These are phyloP conservation scores for Amyloporia xantha DNA, from an alignment of 768 basidiomycete species.

Conservation along the genomic window DNA sequence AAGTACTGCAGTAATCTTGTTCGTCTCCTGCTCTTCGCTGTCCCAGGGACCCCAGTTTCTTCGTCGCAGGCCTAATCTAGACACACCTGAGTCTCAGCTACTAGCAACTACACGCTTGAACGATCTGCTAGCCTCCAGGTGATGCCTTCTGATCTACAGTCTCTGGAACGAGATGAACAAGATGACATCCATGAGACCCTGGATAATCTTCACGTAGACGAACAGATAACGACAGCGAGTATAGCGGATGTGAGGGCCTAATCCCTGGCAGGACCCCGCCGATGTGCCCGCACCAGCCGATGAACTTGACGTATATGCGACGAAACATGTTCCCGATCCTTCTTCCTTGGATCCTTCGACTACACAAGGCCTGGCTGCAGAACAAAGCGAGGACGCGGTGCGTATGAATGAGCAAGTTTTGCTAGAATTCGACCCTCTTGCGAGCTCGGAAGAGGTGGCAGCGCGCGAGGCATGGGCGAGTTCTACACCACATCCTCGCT, in stretches of 20 bases:
- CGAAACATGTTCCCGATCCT: slow-evolving; percentile 31
- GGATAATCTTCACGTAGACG: not conserved
- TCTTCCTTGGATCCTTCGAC: slow-evolving; percentile 35
- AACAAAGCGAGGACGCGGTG: slow-evolving; percentile 11
- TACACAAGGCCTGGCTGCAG: slow-evolving; percentile 30
- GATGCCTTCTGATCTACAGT: not conserved
- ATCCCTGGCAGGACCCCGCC: slow-evolving; percentile 14
- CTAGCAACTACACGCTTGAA: too few species aligned
- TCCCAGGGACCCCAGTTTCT: too few species aligned
- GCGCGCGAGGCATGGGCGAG: slow-evolving; percentile 61
- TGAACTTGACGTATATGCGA: not conserved
- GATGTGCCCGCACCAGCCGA: not conserved
- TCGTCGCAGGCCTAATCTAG: too few species aligned
- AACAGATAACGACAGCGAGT: not conserved
- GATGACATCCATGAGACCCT: too few species aligned
- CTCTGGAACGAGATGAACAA: slow-evolving; percentile 28
- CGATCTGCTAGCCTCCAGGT: slow-evolving; percentile 28
- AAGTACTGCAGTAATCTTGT: too few species aligned
- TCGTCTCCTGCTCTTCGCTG: too few species aligned
- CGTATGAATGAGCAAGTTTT: slow-evolving; percentile 33
- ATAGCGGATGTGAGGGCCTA: slow-evolving; percentile 26
- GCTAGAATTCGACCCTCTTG: slow-evolving; percentile 65
- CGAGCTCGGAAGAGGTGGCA: slow-evolving; percentile 46
- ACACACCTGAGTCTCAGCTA: too few species aligned
- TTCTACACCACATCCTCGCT: slow-evolving; percentile 53